Conservation (phyloP, 768 basidiomycete genomes). For the Tylopilus felleus region DNA sequence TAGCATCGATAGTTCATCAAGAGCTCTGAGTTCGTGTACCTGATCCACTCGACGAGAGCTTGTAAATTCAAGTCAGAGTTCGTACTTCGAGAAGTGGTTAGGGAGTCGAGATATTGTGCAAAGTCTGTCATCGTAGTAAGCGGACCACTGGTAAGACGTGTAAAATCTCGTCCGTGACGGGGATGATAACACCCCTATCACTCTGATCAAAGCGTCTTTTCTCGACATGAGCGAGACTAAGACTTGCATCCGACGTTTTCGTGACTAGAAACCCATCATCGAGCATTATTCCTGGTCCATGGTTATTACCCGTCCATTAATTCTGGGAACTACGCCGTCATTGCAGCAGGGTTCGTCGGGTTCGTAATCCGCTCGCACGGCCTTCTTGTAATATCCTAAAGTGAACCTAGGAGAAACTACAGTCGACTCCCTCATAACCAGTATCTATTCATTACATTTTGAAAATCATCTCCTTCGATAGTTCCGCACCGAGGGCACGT, state of each 20-base stretch:
- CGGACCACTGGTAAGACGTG: too few relatives aligned
- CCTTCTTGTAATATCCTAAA: too few relatives aligned
- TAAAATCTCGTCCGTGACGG: too few relatives aligned
- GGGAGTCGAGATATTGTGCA: conserved; percentile 19
- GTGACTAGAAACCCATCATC: not conserved
- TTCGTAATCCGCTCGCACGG: too few relatives aligned
- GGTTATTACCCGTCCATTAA: too few relatives aligned
- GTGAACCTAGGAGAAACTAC: not conserved
- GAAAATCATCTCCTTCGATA: conserved; percentile 43
- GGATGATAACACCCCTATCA: not conserved
- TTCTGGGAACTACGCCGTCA: too few relatives aligned
- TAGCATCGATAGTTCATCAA: conserved; percentile 11
- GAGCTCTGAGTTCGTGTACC: conserved; percentile 13
- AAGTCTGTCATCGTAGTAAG: conserved; percentile 25
- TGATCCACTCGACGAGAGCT: conserved; percentile 22
- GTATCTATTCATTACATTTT: too few relatives aligned
- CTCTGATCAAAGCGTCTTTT: too few relatives aligned
- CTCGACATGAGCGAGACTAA: too few relatives aligned
- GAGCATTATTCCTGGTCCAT: too few relatives aligned
- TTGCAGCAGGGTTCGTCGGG: too few relatives aligned
- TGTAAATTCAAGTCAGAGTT: conserved; percentile 13
- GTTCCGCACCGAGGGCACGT: conserved; percentile 40
- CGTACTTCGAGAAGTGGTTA: conserved; percentile 15
- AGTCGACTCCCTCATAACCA: not conserved
- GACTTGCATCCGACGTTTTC: too few relatives aligned